These are phyloP conservation scores for Neurospora sp. DNA, from an alignment of 495 filamentous ascomycete species.

Conservation along the genomic window DNA sequence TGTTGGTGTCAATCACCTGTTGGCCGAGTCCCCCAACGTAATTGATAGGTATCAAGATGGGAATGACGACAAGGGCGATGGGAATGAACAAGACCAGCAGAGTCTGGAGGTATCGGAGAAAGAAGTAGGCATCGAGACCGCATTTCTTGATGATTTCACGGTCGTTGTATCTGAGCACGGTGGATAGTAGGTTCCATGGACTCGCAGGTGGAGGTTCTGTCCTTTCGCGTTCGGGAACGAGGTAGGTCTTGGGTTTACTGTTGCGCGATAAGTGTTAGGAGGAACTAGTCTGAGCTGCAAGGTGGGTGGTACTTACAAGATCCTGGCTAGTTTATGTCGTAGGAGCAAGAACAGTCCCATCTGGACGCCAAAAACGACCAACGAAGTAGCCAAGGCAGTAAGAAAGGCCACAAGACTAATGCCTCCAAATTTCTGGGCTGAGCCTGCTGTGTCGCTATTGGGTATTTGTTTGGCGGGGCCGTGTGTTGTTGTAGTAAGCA, in stretches of 20 bases:
- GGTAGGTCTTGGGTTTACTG: slow-evolving; percentile 79
- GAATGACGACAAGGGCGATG: slow-evolving; percentile 66
- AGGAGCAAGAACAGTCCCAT: slow-evolving; percentile 66
- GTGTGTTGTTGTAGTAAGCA: not conserved
- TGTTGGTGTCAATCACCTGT: slow-evolving; percentile 9
- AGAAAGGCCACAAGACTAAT: slow-evolving; percentile 58
- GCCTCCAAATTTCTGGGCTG: slow-evolving; percentile 34
- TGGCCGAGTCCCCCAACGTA: slow-evolving; percentile 57
- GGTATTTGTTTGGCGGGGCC: not conserved
- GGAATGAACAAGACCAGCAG: slow-evolving; percentile 87
- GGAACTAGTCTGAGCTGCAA: not conserved
- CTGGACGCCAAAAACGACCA: slow-evolving; percentile 70
- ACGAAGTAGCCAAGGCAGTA: slow-evolving; percentile 61
- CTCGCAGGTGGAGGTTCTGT: slow-evolving; percentile 61
- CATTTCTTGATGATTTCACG: slow-evolving; percentile 91
- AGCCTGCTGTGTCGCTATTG: slow-evolving; percentile 12
- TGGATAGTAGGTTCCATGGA: slow-evolving; percentile 55
- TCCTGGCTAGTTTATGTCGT: slow-evolving; percentile 66
- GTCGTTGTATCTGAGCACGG: slow-evolving; percentile 67
- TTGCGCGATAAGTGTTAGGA: not conserved
- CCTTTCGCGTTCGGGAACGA: slow-evolving; percentile 81
- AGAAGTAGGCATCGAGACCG: slow-evolving; percentile 96
- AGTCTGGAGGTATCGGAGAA: slow-evolving; percentile 88
- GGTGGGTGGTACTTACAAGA: slow-evolving; percentile 57
- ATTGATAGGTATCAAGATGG: slow-evolving; percentile 81